Evolutionary conservation across 164 flowering plant species (phyloP).

Genomic region (Berberis thunbergii): DNA sequence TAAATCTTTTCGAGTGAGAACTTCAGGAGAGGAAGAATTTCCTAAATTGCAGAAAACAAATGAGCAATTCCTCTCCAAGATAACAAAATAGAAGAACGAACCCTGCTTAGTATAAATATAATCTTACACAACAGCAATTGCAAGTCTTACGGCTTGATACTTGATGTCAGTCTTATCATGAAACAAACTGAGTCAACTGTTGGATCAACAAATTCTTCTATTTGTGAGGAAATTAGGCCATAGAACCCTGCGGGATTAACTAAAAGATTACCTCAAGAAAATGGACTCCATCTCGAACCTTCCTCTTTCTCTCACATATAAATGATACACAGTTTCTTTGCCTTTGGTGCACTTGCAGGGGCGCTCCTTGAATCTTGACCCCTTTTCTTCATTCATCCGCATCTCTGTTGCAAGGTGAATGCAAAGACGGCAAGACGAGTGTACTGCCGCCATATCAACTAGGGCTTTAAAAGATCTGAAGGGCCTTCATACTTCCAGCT

Average conservation of each 20-base stretch:
- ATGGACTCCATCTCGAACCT: conserved; percentile 82
- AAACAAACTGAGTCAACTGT: no score
- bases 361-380: conserved; percentile 42
- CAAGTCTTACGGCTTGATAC: no score
- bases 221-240: no score
- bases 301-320: conserved; percentile 91
- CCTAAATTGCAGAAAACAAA: background rate
- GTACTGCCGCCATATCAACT: conserved; percentile 98
- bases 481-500: conserved; percentile 99
- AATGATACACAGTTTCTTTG: conserved; percentile 56
- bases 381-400: conserved; percentile 58
- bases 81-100: no score
- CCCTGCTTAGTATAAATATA: no score
- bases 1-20: background rate
- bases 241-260: background rate
- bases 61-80: no score
- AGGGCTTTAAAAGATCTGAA: conserved; percentile 95
- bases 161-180: no score
- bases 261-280: conserved; percentile 61
- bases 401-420: conserved; percentile 72
- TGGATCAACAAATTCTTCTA: no score
- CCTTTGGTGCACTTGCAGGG: conserved; percentile 93
- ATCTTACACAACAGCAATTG: no score
- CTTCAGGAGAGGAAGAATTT: background rate
- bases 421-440: conserved; percentile 98